A percentile compares a stretch with the other conserved stretches of the same genome.
Evolutionary conservation across 2,329 filamentous ascomycete genomes (phyloP).

Genomic region (Dothidotthia symphoricarpi): DNA sequence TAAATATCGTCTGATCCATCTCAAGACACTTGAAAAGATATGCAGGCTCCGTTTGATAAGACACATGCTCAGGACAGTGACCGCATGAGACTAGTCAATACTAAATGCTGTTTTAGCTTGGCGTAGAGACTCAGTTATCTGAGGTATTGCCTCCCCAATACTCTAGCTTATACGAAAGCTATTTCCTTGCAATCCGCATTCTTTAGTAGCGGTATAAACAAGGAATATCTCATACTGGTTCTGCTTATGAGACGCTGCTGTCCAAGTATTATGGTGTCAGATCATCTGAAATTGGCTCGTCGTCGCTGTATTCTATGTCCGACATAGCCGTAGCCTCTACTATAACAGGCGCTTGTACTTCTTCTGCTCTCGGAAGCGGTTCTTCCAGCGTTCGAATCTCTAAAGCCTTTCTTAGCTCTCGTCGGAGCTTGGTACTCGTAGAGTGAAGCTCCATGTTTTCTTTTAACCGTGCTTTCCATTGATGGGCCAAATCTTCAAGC

Average conservation of each 20-base stretch:
- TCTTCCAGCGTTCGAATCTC: slow-evolving; percentile 1
- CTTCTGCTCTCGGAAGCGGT: slow-evolving; percentile 1
- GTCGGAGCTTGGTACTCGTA: slow-evolving; percentile 3
- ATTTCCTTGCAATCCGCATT: slow-evolving; percentile 6
- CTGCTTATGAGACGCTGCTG: slow-evolving; percentile 2
- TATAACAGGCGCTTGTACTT: slow-evolving; percentile 5
- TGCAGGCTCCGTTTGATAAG: slow-evolving; percentile 8
- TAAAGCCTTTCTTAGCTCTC: slow-evolving; percentile 5
- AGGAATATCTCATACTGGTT: slow-evolving; percentile 8
- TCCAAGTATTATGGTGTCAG: slow-evolving; percentile 4
- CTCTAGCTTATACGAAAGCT: slow-evolving; percentile 5
- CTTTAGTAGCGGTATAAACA: slow-evolving; percentile 4
- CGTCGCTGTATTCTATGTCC: slow-evolving; percentile 7
- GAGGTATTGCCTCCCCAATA: slow-evolving; percentile 6
- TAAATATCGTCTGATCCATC: slow-evolving; percentile 6
- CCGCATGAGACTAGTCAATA: slow-evolving; percentile 3
- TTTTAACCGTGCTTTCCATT: slow-evolving; percentile 7
- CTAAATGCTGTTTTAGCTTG: slow-evolving; percentile 7
- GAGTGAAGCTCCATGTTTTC: slow-evolving; percentile 5
- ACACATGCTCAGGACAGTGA: slow-evolving; percentile 8
- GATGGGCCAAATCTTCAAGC: slow-evolving; percentile 4
- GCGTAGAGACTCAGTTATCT: slow-evolving; percentile 5
- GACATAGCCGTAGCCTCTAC: slow-evolving; percentile 9
- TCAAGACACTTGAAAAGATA: slow-evolving; percentile 6
- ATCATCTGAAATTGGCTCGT: slow-evolving; percentile 6